Percentiles rank a stretch among this genome's conserved stretches.
Evolutionary conservation across 805 yeast genomes (phyloP).

Genomic region (Saccharomyces jurei): DNA sequence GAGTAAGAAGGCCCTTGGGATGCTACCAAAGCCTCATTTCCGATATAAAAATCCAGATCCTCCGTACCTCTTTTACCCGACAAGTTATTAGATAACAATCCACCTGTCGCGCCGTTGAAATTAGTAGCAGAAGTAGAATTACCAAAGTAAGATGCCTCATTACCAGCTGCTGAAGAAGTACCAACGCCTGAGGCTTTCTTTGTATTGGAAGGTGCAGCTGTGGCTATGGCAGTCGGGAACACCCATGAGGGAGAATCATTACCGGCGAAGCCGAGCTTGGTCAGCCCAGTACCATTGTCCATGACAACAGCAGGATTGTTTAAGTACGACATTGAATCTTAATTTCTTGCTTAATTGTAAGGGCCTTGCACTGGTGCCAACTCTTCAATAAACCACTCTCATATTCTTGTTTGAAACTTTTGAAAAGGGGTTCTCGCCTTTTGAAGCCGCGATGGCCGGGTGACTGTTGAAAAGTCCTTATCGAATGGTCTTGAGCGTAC

Average conservation of each 20-base stretch:
- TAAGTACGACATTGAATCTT: slow-evolving; percentile 44
- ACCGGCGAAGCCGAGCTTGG: slow-evolving; percentile 97
- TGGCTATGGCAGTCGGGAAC: slow-evolving; percentile 90
- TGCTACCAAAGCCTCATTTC: slow-evolving; percentile 88
- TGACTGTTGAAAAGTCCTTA: background rate
- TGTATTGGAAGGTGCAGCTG: slow-evolving; percentile 43
- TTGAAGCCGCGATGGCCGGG: background rate
- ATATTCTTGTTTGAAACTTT: background rate
- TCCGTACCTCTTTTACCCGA: slow-evolving; percentile 81
- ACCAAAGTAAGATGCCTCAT: slow-evolving; percentile 25
- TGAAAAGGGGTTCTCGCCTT: background rate
- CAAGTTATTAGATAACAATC: slow-evolving; percentile 33
- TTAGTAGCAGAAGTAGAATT: slow-evolving; percentile 33
- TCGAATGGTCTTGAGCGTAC: background rate
- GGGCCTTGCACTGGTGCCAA: background rate
- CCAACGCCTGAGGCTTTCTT: slow-evolving; percentile 28
- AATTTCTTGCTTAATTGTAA: slow-evolving; percentile 2
- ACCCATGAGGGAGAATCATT: slow-evolving; percentile 96
- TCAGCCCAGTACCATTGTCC: slow-evolving; percentile 98
- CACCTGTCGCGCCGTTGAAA: slow-evolving; percentile 21
- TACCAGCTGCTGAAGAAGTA: slow-evolving; percentile 32
- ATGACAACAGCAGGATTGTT: slow-evolving; percentile 90
- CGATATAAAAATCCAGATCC: slow-evolving; percentile 89
- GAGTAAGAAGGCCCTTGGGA: slow-evolving; percentile 89
- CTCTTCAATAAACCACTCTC: background rate